These are phyloP conservation scores for Dryadomyces sulphureus DNA, from an alignment of 2,329 filamentous ascomycete genomes.

Conservation along the genomic window DNA sequence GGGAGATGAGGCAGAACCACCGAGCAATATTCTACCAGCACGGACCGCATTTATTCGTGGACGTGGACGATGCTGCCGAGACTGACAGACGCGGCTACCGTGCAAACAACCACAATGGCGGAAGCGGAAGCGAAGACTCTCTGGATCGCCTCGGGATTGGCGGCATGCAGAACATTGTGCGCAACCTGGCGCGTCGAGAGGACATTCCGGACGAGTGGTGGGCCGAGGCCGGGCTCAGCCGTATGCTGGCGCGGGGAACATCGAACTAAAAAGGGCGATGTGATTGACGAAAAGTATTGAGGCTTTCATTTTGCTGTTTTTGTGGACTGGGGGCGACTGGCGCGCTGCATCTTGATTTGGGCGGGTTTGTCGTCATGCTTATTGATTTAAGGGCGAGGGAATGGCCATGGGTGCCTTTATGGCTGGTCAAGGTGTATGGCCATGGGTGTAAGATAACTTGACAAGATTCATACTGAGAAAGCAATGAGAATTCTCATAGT, in stretches of 20 bases:
- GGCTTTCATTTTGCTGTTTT: background rate
- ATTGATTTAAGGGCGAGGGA: too few species aligned
- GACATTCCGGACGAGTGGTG: constrained; percentile 78
- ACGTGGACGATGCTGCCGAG: too few species aligned
- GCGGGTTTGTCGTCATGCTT: too few species aligned
- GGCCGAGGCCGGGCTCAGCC: constrained; percentile 53
- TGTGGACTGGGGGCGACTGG: too few species aligned
- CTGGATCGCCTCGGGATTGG: constrained; percentile 27
- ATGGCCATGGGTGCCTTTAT: too few species aligned
- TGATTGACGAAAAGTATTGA: background rate
- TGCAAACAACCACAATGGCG: background rate
- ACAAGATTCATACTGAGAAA: too few species aligned
- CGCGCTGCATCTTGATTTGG: too few species aligned
- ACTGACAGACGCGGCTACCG: too few species aligned
- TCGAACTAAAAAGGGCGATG: background rate
- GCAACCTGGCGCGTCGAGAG: constrained; percentile 51
- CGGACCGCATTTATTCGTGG: background rate
- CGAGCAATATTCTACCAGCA: background rate
- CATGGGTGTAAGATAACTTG: too few species aligned
- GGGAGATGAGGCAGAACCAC: background rate
- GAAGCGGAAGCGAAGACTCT: constrained; percentile 5
- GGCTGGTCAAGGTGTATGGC: too few species aligned
- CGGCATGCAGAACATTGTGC: constrained; percentile 59
- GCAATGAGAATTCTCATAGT: too few species aligned
- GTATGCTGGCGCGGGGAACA: constrained; percentile 21